Base-by-base conservation (phyloP, 2,329 filamentous ascomycete species). In the Cladophialophora chaetospira region DNA sequence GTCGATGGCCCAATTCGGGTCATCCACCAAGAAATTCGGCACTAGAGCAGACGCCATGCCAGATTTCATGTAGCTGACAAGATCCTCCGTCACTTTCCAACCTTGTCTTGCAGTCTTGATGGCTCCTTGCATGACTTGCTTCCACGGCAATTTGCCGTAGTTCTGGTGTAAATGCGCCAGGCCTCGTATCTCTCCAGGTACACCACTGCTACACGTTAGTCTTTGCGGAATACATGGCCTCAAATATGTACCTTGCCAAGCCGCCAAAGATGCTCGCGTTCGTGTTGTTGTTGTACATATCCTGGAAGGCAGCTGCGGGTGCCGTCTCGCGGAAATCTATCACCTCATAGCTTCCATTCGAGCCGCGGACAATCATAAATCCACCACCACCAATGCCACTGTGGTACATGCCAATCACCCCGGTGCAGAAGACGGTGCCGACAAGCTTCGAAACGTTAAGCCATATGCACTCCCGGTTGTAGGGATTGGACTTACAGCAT, bases 241-340 rank as follows among this genome's bases (percentile, higher is more conserved):
- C 10, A 26, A 9, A 28, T 57, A 9, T 19, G 44, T 70, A 79
- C 77, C 77, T 81, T 52, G 89, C 87, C 28, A 96, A 74, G 0
- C 91, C 91, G 2, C 89, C 88, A 25, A 77, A 77, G 1, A 93
- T 76, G 53, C 89, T 91, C 1, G 81, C 84, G 1, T 79, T 72
- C 1, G 81, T 77, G 62, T 94, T 87, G 53, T 85, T 84, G 56
- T 83, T 79, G 71, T 88, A 97, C 93, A 97, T 97, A 67, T 95
- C 84, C 71, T 91, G 79, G 63, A 81, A 86, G 0, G 91, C 89
- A 0, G 89, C 88, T 0, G 87, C 88, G 0, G 93, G 93, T 0
- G 93, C 93, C 0, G 88, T 85, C 71, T 97, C 93, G 44, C 93
- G 82, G 69, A 96, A 97, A 73, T 97, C 93, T 64, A 97, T 85